Evolutionary conservation across 2,329 filamentous ascomycete species (phyloP).

Genomic region (Zasmidium cellare): DNA sequence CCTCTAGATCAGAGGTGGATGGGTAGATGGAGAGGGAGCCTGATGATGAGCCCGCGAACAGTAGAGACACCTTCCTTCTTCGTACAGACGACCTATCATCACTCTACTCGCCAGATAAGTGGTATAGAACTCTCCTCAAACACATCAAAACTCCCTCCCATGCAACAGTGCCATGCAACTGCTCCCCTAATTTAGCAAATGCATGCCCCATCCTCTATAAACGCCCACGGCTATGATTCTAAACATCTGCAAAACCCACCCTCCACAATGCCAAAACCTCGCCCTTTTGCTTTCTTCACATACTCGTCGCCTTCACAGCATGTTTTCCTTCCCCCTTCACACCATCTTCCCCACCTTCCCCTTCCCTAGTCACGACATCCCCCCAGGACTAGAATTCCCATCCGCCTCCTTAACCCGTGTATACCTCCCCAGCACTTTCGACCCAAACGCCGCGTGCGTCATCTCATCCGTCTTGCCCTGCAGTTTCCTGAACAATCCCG

Average conservation of each 20-base stretch:
- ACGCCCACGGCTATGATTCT: not conserved
- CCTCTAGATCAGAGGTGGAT: too few species aligned
- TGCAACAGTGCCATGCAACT: not conserved
- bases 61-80: not conserved
- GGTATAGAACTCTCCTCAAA: too few species aligned
- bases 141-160: not conserved
- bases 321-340: not conserved
- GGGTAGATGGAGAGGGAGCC: not conserved
- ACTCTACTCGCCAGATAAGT: too few species aligned
- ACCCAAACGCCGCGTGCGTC: constrained; percentile 2
- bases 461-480: constrained; percentile 6
- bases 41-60: not conserved
- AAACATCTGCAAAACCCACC: not conserved
- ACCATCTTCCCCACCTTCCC: not conserved
- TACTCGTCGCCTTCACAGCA: too few species aligned
- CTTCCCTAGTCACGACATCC: constrained; percentile 2
- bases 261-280: not conserved
- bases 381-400: not conserved
- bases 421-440: constrained; percentile 5
- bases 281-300: too few species aligned
- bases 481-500: constrained; percentile 9
- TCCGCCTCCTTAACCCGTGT: constrained; percentile 7
- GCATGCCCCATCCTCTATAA: not conserved
- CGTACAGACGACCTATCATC: not conserved
- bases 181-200: too few species aligned